Conservation (phyloP, 176 grass and related monocot species). For the Chrysopogon serrulatus region DNA sequence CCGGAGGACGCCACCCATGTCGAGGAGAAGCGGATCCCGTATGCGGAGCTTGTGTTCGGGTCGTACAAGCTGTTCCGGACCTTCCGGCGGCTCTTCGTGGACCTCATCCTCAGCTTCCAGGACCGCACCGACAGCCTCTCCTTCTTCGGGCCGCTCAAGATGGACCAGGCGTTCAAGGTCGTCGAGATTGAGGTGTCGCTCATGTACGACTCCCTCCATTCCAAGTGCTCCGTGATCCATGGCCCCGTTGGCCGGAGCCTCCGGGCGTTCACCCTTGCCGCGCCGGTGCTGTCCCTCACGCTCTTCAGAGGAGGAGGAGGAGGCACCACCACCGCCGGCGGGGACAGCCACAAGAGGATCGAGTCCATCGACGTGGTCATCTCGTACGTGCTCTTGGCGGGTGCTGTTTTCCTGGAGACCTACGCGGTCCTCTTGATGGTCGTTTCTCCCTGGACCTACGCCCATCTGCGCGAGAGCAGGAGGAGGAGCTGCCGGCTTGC, state of each 20-base stretch:
- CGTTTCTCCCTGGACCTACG: conserved; percentile 38
- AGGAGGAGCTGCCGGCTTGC: conserved; percentile 2
- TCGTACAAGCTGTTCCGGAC: conserved; percentile 35
- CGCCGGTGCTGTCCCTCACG: conserved; percentile 21
- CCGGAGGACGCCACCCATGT: background rate
- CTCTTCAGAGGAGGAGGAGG: conserved; percentile 20
- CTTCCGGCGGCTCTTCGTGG: conserved; percentile 42
- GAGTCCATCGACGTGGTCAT: background rate
- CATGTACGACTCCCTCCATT: conserved; percentile 33
- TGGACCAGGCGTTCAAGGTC: conserved; percentile 33
- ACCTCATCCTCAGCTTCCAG: conserved; percentile 60
- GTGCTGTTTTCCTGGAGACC: conserved; percentile 25
- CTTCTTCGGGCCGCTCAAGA: conserved; percentile 18
- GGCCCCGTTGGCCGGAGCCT: conserved; percentile 8
- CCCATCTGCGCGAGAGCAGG: background rate
- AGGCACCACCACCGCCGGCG: no score
- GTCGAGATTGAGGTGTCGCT: conserved; percentile 39
- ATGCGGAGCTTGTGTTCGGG: conserved; percentile 7
- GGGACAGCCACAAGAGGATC: background rate
- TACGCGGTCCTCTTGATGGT: conserved; percentile 37
- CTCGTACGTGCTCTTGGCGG: conserved; percentile 2
- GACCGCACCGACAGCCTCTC: conserved; percentile 28
- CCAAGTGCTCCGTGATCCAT: conserved; percentile 21
- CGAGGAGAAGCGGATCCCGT: background rate
- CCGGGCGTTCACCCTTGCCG: conserved; percentile 12